These are phyloP conservation scores for Chaetomidium leptoderma DNA, from an alignment of 495 filamentous ascomycete species.

Conservation along the genomic window DNA sequence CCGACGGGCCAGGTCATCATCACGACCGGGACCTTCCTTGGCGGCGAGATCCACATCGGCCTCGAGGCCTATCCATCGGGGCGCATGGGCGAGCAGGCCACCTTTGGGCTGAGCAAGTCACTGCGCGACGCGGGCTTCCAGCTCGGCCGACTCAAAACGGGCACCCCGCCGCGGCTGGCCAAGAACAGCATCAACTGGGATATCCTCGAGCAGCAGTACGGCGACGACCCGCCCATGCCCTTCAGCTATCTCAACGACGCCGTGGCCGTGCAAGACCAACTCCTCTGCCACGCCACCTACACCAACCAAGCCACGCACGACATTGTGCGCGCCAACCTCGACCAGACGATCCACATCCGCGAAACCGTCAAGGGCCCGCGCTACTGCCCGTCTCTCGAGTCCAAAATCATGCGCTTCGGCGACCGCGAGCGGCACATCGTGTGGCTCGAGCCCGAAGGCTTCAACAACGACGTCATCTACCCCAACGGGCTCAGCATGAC, in stretches of 20 bases:
- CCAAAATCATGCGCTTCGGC: conserved; percentile 85
- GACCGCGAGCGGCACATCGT: conserved; percentile 77
- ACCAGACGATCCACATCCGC: conserved; percentile 91
- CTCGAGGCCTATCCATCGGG: conserved; percentile 79
- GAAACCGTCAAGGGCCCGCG: conserved; percentile 91
- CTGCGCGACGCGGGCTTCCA: conserved; percentile 85
- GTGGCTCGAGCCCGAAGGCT: conserved; percentile 96
- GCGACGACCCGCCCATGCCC: conserved; percentile 81
- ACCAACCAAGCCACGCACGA: conserved; percentile 82
- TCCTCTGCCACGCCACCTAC: conserved; percentile 75
- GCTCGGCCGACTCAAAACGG: conserved; percentile 88
- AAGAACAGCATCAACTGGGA: conserved; percentile 77
- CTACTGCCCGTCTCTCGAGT: conserved; percentile 93
- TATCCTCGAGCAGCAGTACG: conserved; percentile 63
- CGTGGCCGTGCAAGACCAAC: conserved; percentile 74
- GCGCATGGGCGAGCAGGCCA: conserved; percentile 90
- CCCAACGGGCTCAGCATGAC: conserved; percentile 98
- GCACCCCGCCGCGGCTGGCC: conserved; percentile 85
- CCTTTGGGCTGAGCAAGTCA: conserved; percentile 89
- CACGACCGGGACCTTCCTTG: conserved; percentile 92
- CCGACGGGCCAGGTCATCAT: conserved; percentile 80
- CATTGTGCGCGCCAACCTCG: conserved; percentile 77
- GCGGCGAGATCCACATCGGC: conserved; percentile 96
- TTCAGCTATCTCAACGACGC: conserved; percentile 84
- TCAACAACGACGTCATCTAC: conserved; percentile 86